These are phyloP conservation scores for Solanum aculeatissimum DNA, from an alignment of 305 asterid genomes.

Conservation along the genomic window DNA sequence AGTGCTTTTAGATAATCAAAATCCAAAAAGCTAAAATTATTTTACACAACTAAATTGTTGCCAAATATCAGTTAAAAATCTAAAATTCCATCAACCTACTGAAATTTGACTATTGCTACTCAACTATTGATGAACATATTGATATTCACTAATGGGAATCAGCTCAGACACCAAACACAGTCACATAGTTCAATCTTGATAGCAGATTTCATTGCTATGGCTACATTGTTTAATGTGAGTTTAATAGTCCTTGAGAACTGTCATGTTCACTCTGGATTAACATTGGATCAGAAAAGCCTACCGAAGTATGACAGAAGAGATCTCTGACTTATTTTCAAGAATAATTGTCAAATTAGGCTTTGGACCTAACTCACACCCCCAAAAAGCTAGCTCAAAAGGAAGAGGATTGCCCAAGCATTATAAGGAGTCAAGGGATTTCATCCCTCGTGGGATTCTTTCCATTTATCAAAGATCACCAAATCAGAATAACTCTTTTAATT, in stretches of 20 bases:
- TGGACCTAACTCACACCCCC: too few species aligned
- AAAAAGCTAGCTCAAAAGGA: too few species aligned
- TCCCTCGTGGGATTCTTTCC: too few species aligned
- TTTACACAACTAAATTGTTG: not conserved
- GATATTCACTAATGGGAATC: not conserved
- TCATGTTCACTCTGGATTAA: not conserved
- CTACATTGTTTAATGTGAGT: not conserved
- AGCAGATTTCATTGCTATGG: not conserved
- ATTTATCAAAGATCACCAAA: not conserved
- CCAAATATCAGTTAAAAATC: not conserved
- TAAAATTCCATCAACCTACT: not conserved
- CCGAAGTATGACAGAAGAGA: not conserved
- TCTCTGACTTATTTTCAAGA: not conserved
- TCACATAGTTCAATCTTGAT: not conserved
- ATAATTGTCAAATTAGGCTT: not conserved
- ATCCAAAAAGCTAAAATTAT: not conserved
- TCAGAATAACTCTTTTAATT: not conserved
- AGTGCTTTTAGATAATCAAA: not conserved
- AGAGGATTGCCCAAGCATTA: too few species aligned
- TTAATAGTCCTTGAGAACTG: not conserved
- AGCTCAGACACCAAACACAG: not conserved
- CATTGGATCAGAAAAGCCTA: not conserved
- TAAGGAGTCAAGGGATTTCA: too few species aligned
- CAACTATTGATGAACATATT: not conserved
- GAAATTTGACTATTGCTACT: not conserved